Base-by-base conservation (phyloP, 495 filamentous ascomycete genomes). In the Aspergillus campestris region DNA sequence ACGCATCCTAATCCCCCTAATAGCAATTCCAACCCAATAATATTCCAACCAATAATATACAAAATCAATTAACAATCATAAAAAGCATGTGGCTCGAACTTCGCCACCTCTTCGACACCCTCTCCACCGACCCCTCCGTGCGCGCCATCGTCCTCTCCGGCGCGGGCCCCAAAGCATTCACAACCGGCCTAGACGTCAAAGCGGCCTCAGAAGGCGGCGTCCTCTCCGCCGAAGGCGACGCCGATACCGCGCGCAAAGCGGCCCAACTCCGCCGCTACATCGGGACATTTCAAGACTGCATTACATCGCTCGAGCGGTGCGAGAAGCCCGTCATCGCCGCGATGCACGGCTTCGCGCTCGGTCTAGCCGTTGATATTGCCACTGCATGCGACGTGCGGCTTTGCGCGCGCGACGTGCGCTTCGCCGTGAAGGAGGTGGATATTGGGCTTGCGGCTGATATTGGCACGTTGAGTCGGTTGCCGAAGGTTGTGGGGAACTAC, bases 381-480 rank as follows among this genome's bases (percentile, higher is more conserved):
- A 78, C 79, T 34, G 81, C 84, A 40, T 78, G 82, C 38, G 92
- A 97, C 57, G 75, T 98, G 42, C 80, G 92, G 9, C 66, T 97
- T 46, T 85, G 79, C 53, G 71, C 81, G 0, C 56, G 65, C 10
- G 74, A 81, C 39, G 72, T 80, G 1, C 71, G 68, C 18, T 86
- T 96, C 52, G 71, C 81, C 0, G 88, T 97, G 15, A 95, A 95
- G 58, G 94, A 97, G 67, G 88, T 95, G 10, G 92, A 96, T 58
- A 94, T 97, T 31, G 92, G 92, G 1, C 63, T 98, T 27, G 92
- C 92, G 9, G 92, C 92, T 11, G 92, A 98, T 62, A 81, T 97
- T 38, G 92, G 92, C 11, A 95, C 89, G 1, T 67, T 98, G 33
- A 80, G 75, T 14, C 83, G 92, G 3, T 68, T 98, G 34, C 92